Percentiles rank a stretch among this genome's conserved stretches.
phyloP scores from a whole-genome alignment of 257 asterid genomes.

The Thymus mandschuricus region DNA sequence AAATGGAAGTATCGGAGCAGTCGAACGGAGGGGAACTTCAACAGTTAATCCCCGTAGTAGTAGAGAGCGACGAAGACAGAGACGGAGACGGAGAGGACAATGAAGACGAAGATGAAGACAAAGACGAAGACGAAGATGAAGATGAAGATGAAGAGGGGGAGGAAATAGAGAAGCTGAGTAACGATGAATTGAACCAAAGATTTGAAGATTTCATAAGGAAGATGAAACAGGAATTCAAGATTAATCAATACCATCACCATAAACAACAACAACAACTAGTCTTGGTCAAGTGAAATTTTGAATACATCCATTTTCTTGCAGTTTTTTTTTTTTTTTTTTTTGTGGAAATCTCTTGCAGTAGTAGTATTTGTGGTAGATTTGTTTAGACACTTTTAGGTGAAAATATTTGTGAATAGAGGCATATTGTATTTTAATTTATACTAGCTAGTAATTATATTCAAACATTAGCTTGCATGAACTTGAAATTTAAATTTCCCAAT shows the following conservation, averaged over 20 bases:
- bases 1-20: too few relatives aligned
- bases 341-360: too few relatives aligned
- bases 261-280: conserved; percentile 28
- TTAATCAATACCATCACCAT: conserved; percentile 20
- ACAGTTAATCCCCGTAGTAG: conserved; percentile 17
- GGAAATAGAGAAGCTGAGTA: conserved; percentile 33
- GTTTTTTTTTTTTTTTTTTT: neutral
- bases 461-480: neutral
- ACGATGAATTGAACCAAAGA: conserved; percentile 46
- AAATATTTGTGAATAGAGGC: conserved; percentile 2
- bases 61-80: neutral
- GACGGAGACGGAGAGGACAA: neutral
- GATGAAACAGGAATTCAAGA: conserved; percentile 47
- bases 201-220: conserved; percentile 53
- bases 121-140: neutral
- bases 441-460: too few relatives aligned
- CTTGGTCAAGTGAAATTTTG: conserved; percentile 15
- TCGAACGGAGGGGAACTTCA: neutral
- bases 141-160: conserved; percentile 16
- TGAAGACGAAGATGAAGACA: neutral
- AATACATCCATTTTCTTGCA: neutral
- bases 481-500: neutral
- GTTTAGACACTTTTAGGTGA: neutral
- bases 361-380: too few relatives aligned
- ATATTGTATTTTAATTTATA: neutral